Base-by-base conservation (phyloP, 1,139 yeast genomes). In the Blastobotrys ciferrii region DNA sequence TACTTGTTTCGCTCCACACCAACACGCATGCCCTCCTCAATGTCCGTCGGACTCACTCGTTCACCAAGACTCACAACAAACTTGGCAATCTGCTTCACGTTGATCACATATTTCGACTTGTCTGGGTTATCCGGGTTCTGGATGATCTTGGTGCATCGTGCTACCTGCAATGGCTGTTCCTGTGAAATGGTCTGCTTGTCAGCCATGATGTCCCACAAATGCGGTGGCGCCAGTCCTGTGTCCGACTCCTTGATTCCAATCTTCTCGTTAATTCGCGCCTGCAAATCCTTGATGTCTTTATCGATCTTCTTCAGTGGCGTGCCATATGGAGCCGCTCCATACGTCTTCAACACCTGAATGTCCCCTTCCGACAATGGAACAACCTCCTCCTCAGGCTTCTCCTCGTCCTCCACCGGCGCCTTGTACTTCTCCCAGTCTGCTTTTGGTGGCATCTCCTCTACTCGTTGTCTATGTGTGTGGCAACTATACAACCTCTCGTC, bases 1-100 rank as follows among this genome's bases (percentile, higher is more conserved):
- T 94, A 92, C 70, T 92, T 92, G 64, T 87, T 89, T 69, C 98
- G 82, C 68, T 92, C 98, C 53, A 92, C 98, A 63, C 98, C 99
- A 42, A 92, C 98, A 67, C 98, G 80, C 98, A 92, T 94, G 44
- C 98, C 98, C 71, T 94, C 98, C 71, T 92, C 98, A 53, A 92
- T 91, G 77, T 92, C 99, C 1, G 98, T 92, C 32, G 98, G 98
- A 28, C 96, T 86, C 13, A 94, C 97, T 57, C 96, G 79, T 66
- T 94, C 98, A 42, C 98, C 99, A 54, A 92, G 76, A 5, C 94
- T 95, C 46, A 92, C 98, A 49, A 92, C 97, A 67, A 92, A 92
- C 70, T 92, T 92, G 58, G 99, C 99, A 62, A 92, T 91, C 68
- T 94, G 99, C 70, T 92, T 94, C 66, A 92, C 85, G 69, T 94